Conservation (phyloP, 2,329 filamentous ascomycete species). For the Cladosporium sp. region DNA sequence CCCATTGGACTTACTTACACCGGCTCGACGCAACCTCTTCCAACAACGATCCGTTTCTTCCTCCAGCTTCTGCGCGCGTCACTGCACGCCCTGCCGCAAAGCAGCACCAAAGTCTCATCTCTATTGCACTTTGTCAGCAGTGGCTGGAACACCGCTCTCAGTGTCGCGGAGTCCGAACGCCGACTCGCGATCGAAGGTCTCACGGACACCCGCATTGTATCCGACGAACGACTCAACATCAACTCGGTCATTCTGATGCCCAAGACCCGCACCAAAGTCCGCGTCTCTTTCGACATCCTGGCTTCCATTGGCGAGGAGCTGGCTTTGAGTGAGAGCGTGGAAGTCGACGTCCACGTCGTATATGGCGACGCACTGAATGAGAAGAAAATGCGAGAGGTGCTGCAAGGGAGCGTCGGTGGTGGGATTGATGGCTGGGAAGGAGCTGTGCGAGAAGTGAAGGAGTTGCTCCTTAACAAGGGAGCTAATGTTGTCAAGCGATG, state of each 20-base stretch:
- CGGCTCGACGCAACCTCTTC: conserved; percentile 46
- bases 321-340: conserved; percentile 40
- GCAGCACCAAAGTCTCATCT: conserved; percentile 50
- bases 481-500: conserved; percentile 4
- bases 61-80: conserved; percentile 66
- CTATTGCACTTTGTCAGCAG: conserved; percentile 57
- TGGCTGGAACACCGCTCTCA: conserved; percentile 62
- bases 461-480: conserved; percentile 31
- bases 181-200: conserved; percentile 60
- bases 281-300: conserved; percentile 54
- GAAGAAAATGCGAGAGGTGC: conserved; percentile 68
- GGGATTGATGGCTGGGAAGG: conserved; percentile 39
- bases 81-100: conserved; percentile 57
- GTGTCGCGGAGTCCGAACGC: conserved; percentile 56
- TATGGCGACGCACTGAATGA: conserved; percentile 77
- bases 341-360: conserved; percentile 54
- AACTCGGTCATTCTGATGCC: conserved; percentile 58
- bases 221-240: conserved; percentile 62
- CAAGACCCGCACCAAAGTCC: conserved; percentile 63
- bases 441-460: conserved; percentile 40
- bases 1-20: conserved; percentile 68
- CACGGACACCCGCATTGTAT: conserved; percentile 58
- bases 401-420: conserved; percentile 50
- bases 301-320: conserved; percentile 49
- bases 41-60: conserved; percentile 69